phyloP scores from a whole-genome alignment of 805 yeast species.

The Saturnispora hagleri region DNA sequence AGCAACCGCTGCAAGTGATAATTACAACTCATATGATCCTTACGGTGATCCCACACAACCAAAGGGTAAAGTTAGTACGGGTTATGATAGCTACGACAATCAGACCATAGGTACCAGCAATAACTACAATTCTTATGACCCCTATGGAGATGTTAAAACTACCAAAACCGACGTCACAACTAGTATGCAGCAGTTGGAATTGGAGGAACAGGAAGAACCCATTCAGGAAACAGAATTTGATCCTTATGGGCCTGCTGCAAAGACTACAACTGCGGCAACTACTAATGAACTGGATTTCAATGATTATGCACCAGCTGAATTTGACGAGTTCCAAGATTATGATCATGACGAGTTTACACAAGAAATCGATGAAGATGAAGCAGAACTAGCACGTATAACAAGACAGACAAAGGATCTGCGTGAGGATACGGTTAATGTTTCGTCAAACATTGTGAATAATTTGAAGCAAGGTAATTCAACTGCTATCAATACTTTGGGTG shows the following conservation, averaged over 20 bases:
- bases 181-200: constrained; percentile 8
- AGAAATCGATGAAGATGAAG: constrained; percentile 80
- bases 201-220: constrained; percentile 9
- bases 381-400: constrained; percentile 73
- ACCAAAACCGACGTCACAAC: neutral
- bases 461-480: constrained; percentile 65
- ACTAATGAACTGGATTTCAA: constrained; percentile 18
- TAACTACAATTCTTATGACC: constrained; percentile 10
- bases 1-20: neutral
- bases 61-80: neutral
- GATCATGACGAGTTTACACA: constrained; percentile 25
- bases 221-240: constrained; percentile 12
- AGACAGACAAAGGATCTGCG: constrained; percentile 55
- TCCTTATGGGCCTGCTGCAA: constrained; percentile 20
- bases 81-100: neutral
- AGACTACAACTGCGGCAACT: constrained; percentile 9
- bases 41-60: constrained; percentile 5
- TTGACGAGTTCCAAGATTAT: constrained; percentile 11
- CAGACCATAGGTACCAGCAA: neutral
- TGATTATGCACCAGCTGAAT: constrained; percentile 19
- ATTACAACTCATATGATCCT: neutral
- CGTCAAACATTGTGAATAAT: constrained; percentile 70
- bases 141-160: constrained; percentile 15
- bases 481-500: constrained; percentile 77
- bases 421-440: constrained; percentile 76